Evolutionary conservation across 2,329 filamentous ascomycete species (phyloP), one percentile per base, ranked within the genome.

Genomic region (Fusarium chaquense): DNA sequence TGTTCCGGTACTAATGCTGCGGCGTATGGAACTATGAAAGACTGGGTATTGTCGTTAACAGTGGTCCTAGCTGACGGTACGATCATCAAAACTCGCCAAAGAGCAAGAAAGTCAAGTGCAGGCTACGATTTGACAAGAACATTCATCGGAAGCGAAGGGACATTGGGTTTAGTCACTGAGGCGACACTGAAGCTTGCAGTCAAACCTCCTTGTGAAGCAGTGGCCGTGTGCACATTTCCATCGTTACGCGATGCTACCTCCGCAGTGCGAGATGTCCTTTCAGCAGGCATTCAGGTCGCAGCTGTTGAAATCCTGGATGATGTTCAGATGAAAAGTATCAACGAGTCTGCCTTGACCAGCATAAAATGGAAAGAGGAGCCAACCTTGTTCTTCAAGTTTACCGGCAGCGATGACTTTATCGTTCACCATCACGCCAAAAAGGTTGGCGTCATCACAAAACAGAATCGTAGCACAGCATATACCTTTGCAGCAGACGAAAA

Each of bases 231-330:
- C 8, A 91, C 89, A 0, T 96, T 96, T 77, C 91, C 91, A 0
- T 89, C 86, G 0, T 92, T 95, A 59, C 87, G 91, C 20, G 89
- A 92, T 75, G 93, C 93, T 0, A 92, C 92, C 0, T 85, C 89
- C 0, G 91, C 91, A 0, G 92, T 92, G 0, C 89, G 91, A 3
- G 87, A 86, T 49, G 87, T 95, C 13, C 90, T 95, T 83, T 88
- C 91, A 69, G 85, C 88, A 2, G 91, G 90, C 0, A 84, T 94
- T 2, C 91, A 90, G 0, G 85, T 94, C 4, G 91, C 90, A 0
- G 91, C 91, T 4, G 90, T 94, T 87, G 93, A 96, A 79, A 89
- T 96, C 69, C 93, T 96, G 90, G 93, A 95, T 73, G 92, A 95
- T 54, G 90, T 95, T 2, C 91, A 94, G 78, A 96, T 96, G 93